A percentile compares a stretch with the other conserved stretches of the same genome.
These are phyloP conservation scores for Cladophialophora chaetospira DNA, from an alignment of 2,329 filamentous ascomycete genomes.

Conservation along the genomic window DNA sequence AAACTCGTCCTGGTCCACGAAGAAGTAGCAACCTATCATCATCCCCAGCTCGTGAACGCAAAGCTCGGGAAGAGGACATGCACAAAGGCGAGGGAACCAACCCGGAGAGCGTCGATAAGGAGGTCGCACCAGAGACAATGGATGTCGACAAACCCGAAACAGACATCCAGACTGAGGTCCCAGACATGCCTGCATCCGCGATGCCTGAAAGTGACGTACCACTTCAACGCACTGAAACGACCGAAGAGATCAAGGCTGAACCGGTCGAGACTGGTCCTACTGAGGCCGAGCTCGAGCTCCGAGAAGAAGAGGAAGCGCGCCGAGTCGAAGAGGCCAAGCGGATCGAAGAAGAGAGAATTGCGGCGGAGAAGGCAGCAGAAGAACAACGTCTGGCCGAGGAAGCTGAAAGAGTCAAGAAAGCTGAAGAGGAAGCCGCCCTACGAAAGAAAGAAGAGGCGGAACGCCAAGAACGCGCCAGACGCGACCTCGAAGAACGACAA, in stretches of 20 bases:
- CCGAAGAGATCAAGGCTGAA: constrained; percentile 30
- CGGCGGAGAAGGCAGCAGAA: constrained; percentile 37
- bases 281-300: constrained; percentile 17
- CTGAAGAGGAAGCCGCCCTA: constrained; percentile 43
- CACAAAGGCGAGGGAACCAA: background rate
- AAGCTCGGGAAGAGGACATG: constrained; percentile 5
- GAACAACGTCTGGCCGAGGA: constrained; percentile 43
- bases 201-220: constrained; percentile 20
- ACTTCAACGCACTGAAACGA: constrained; percentile 29
- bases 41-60: constrained; percentile 8
- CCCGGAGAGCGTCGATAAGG: too few relatives aligned
- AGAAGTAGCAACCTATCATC: constrained; percentile 14
- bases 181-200: background rate
- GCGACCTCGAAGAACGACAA: constrained; percentile 44
- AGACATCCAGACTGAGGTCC: constrained; percentile 3
- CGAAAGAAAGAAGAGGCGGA: constrained; percentile 52
- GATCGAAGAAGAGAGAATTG: constrained; percentile 28
- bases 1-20: constrained; percentile 28
- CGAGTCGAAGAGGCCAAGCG: constrained; percentile 28
- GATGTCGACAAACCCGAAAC: constrained; percentile 13
- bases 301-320: constrained; percentile 7
- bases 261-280: constrained; percentile 26
- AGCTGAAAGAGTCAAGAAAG: constrained; percentile 41
- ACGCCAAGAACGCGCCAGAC: constrained; percentile 41
- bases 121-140: background rate